Evolutionary conservation across 2,329 filamentous ascomycete genomes (phyloP).

Genomic region (Chaetomiaceae sp.): DNA sequence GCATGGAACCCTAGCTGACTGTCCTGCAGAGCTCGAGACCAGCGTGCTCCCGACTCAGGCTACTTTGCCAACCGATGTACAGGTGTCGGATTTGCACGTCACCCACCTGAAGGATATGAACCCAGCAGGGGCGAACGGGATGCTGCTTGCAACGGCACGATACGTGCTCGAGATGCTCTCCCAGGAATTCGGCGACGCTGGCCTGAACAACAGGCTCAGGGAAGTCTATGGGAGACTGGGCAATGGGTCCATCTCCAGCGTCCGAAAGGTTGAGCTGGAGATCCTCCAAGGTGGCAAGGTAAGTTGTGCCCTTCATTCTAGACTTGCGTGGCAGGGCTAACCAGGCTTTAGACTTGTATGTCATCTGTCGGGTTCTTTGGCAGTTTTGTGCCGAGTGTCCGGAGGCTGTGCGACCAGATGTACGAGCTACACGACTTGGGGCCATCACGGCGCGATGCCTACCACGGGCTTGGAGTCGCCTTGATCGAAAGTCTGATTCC

Average conservation of each 20-base stretch:
- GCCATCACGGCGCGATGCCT: slow-evolving; percentile 34
- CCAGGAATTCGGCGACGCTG: slow-evolving; percentile 32
- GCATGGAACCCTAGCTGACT: not conserved
- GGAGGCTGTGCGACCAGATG: slow-evolving; percentile 40
- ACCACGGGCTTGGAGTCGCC: slow-evolving; percentile 39
- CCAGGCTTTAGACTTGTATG: slow-evolving; percentile 34
- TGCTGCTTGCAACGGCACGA: slow-evolving; percentile 34
- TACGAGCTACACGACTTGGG: slow-evolving; percentile 35
- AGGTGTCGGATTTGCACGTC: slow-evolving; percentile 39
- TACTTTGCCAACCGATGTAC: slow-evolving; percentile 31
- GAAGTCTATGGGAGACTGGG: slow-evolving; percentile 34
- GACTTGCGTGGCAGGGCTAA: not conserved
- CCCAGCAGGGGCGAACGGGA: slow-evolving; percentile 27
- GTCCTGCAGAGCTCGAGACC: slow-evolving; percentile 43
- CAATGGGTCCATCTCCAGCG: slow-evolving; percentile 35
- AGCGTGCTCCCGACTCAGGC: slow-evolving; percentile 33
- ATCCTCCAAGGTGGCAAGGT: slow-evolving; percentile 49
- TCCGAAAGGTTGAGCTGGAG: slow-evolving; percentile 48
- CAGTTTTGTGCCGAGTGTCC: slow-evolving; percentile 38
- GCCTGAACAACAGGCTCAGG: slow-evolving; percentile 33
- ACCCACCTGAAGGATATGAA: slow-evolving; percentile 37
- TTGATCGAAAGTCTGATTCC: slow-evolving; percentile 39
- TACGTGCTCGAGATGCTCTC: slow-evolving; percentile 36
- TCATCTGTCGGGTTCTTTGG: slow-evolving; percentile 36
- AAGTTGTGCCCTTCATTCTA: slow-evolving; percentile 15